Evolutionary conservation across 305 asterid species (phyloP).

Genomic region (Plantago coronopus): DNA sequence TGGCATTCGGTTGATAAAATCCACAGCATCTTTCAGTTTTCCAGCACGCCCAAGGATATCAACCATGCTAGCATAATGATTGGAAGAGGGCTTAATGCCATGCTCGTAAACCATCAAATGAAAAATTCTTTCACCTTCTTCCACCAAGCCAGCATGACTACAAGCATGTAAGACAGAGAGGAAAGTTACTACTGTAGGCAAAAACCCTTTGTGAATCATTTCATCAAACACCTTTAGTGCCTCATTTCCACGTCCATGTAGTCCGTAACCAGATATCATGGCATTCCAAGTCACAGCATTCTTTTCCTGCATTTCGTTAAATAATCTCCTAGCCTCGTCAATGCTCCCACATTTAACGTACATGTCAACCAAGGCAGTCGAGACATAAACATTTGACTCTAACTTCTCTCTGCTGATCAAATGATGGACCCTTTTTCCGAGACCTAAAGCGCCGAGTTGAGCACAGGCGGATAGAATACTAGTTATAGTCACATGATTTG

Average conservation of each 20-base stretch:
- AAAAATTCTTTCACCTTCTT: slow-evolving; percentile 61
- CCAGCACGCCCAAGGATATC: slow-evolving; percentile 82
- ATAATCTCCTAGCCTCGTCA: slow-evolving; percentile 53
- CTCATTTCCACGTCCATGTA: slow-evolving; percentile 65
- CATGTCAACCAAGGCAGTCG: slow-evolving; percentile 82
- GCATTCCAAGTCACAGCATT: slow-evolving; percentile 79
- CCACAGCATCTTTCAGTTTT: slow-evolving; percentile 51
- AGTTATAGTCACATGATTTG: slow-evolving; percentile 65
- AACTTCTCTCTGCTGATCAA: slow-evolving; percentile 49
- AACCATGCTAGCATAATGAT: slow-evolving; percentile 85
- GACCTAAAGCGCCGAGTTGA: slow-evolving; percentile 72
- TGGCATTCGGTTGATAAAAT: slow-evolving; percentile 59
- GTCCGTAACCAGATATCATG: slow-evolving; percentile 80
- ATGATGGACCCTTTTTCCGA: slow-evolving; percentile 72
- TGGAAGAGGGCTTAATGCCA: slow-evolving; percentile 50
- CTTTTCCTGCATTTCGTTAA: slow-evolving; percentile 45
- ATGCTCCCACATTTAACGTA: slow-evolving; percentile 77
- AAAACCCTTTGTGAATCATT: slow-evolving; percentile 45
- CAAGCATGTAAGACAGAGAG: slow-evolving; percentile 70
- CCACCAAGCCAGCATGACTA: slow-evolving; percentile 81
- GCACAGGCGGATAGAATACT: slow-evolving; percentile 84
- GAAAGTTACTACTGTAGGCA: slow-evolving; percentile 58
- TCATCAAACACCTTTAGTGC: slow-evolving; percentile 46
- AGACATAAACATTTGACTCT: slow-evolving; percentile 49
- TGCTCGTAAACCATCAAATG: slow-evolving; percentile 51